Evolutionary conservation across 2,329 filamentous ascomycete genomes (phyloP).

Genomic region (Pezizomycotina sp.): DNA sequence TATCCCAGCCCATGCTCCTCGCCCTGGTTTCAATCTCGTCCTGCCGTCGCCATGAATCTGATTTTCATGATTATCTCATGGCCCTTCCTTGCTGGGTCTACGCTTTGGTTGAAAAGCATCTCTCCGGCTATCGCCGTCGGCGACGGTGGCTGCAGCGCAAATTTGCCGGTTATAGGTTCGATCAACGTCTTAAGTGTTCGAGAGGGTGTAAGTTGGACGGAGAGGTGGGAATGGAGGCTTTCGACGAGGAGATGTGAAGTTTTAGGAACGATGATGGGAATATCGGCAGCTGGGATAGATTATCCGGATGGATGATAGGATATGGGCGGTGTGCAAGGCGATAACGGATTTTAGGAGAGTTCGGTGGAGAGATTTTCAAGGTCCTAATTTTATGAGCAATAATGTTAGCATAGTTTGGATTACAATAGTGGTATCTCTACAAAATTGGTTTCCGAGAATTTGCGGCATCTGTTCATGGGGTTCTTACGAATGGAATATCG

Average conservation of each 20-base stretch:
- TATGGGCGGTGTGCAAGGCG: constrained; percentile 54
- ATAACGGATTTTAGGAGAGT: constrained; percentile 56
- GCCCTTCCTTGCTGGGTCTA: constrained; percentile 42
- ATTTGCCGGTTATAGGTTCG: constrained; percentile 62
- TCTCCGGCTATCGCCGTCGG: constrained; percentile 43
- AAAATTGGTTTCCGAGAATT: not conserved
- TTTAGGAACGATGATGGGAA: constrained; percentile 46
- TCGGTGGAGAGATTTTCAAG: constrained; percentile 55
- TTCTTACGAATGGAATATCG: constrained; percentile 41
- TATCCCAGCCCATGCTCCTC: constrained; percentile 48
- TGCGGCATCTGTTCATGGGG: not conserved
- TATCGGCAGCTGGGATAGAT: constrained; percentile 42
- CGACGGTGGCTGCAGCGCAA: constrained; percentile 51
- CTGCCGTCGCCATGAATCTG: constrained; percentile 43
- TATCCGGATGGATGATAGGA: constrained; percentile 51
- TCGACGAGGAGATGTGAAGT: constrained; percentile 42
- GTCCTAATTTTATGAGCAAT: constrained; percentile 33
- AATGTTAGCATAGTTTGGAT: constrained; percentile 7
- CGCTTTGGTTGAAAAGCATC: constrained; percentile 44
- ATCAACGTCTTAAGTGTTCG: constrained; percentile 47
- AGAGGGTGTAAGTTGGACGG: constrained; percentile 50
- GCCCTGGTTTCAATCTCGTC: constrained; percentile 46
- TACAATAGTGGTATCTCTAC: too few species aligned
- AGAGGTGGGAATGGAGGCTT: constrained; percentile 50
- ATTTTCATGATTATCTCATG: constrained; percentile 43